Conservation (phyloP, 306 rosid species). For the Calophaca sinica region DNA sequence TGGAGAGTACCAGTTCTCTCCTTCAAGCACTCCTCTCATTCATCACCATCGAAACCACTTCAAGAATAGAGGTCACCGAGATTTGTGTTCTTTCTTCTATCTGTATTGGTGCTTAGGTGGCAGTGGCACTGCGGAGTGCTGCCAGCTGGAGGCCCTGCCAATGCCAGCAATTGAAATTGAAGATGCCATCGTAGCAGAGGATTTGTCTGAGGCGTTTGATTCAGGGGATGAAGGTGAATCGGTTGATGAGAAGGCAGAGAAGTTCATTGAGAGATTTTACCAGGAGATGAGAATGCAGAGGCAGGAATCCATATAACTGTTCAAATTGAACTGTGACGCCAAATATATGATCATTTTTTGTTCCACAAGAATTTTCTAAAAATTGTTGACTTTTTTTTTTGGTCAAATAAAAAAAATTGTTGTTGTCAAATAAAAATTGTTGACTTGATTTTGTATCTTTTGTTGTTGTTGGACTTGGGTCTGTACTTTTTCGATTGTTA, state of each 20-base stretch:
- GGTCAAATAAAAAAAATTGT: no score
- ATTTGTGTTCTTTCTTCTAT: slow-evolving; percentile 55
- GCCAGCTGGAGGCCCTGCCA: slow-evolving; percentile 48
- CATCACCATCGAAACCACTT: slow-evolving; percentile 47
- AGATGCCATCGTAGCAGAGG: slow-evolving; percentile 20
- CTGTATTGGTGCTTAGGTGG: slow-evolving; percentile 55
- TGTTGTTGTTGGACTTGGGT: no score
- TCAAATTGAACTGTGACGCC: no score
- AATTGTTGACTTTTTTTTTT: no score
- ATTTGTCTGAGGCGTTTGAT: slow-evolving; percentile 33
- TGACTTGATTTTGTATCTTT: no score
- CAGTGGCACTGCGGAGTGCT: slow-evolving; percentile 38
- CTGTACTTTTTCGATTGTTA: no score
- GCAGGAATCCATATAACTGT: slow-evolving; percentile 35
- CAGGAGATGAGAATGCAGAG: slow-evolving; percentile 70
- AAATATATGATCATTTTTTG: no score
- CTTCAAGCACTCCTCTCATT: slow-evolving; percentile 47
- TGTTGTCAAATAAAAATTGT: no score
- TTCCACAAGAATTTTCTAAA: no score
- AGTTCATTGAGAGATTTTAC: slow-evolving; percentile 70
- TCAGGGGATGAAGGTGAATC: slow-evolving; percentile 61
- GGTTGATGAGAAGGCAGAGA: slow-evolving; percentile 72
- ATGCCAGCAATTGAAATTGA: slow-evolving; percentile 16
- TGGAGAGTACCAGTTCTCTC: slow-evolving; percentile 52
- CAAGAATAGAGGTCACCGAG: slow-evolving; percentile 25